Evolutionary conservation across 140 eudicot species (phyloP).

Genomic region (Eryngium alpinum): DNA sequence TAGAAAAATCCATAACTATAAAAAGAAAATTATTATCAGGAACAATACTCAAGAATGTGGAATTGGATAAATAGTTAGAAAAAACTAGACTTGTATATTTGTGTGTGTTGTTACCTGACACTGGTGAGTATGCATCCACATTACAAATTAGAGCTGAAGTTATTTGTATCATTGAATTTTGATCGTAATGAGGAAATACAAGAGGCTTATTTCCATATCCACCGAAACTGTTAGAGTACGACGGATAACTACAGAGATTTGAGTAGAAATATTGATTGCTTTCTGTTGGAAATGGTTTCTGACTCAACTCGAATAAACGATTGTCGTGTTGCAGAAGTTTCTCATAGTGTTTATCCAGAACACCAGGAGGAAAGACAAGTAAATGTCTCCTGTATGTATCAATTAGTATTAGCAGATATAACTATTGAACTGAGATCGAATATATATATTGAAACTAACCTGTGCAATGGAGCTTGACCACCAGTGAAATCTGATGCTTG

Average conservation of each 20-base stretch:
- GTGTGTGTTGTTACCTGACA: conserved; percentile 25
- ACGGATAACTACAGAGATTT: background rate
- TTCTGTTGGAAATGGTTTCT: conserved; percentile 38
- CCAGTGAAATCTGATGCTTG: conserved; percentile 55
- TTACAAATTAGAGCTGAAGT: background rate
- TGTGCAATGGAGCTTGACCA: conserved; percentile 55
- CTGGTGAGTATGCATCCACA: conserved; percentile 17
- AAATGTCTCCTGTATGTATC: conserved; percentile 34
- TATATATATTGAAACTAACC: conserved; percentile 25
- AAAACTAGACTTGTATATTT: background rate
- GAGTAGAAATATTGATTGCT: conserved; percentile 35
- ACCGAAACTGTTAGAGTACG: conserved; percentile 1
- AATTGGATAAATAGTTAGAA: background rate
- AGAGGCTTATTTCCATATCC: background rate
- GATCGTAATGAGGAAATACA: background rate
- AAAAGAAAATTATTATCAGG: background rate
- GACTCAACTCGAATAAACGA: conserved; percentile 38
- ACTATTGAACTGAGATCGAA: background rate
- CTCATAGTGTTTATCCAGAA: conserved; percentile 49
- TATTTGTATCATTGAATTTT: background rate
- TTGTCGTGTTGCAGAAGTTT: conserved; percentile 56
- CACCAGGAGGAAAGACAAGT: conserved; percentile 42
- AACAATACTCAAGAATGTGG: background rate
- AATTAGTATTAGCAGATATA: background rate
- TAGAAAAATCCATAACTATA: conserved; percentile 19